A percentile compares a stretch with the other conserved stretches of the same genome.
Evolutionary conservation across 257 asterid genomes (phyloP).

Genomic region (Salvia miltiorrhiza): DNA sequence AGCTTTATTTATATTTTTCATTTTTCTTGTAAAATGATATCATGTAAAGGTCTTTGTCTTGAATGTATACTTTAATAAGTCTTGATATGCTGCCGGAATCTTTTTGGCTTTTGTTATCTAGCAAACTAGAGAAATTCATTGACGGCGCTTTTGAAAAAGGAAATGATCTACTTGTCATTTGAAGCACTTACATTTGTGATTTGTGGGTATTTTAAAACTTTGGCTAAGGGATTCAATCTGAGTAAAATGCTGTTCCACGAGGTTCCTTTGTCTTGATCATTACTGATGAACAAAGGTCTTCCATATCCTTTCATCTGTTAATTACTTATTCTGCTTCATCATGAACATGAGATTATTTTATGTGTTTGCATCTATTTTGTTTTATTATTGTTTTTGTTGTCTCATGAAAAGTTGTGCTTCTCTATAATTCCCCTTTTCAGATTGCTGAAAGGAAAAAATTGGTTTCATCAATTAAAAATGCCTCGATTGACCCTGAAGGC

Average conservation of each 20-base stretch:
- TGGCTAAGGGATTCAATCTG: not conserved
- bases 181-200: not conserved
- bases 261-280: not conserved
- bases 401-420: not conserved
- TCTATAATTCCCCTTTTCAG: constrained; percentile 35
- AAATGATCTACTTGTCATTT: not conserved
- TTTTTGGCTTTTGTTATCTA: not conserved
- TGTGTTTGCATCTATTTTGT: too few relatives aligned
- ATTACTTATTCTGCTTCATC: not conserved
- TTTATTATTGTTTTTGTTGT: not conserved
- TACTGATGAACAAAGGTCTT: not conserved
- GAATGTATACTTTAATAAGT: not conserved
- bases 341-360: not conserved
- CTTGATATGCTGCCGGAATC: constrained; percentile 6
- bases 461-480: constrained; percentile 67
- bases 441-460: constrained; percentile 80
- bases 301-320: not conserved
- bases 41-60: not conserved
- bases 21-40: not conserved
- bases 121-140: not conserved
- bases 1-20: not conserved
- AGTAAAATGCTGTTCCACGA: not conserved
- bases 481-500: constrained; percentile 45
- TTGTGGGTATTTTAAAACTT: not conserved
- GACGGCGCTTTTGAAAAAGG: not conserved